Evolutionary conservation across 2,329 filamentous ascomycete genomes (phyloP), one percentile per base, ranked within the genome.

Genomic region (Rachicladosporium sp.): DNA sequence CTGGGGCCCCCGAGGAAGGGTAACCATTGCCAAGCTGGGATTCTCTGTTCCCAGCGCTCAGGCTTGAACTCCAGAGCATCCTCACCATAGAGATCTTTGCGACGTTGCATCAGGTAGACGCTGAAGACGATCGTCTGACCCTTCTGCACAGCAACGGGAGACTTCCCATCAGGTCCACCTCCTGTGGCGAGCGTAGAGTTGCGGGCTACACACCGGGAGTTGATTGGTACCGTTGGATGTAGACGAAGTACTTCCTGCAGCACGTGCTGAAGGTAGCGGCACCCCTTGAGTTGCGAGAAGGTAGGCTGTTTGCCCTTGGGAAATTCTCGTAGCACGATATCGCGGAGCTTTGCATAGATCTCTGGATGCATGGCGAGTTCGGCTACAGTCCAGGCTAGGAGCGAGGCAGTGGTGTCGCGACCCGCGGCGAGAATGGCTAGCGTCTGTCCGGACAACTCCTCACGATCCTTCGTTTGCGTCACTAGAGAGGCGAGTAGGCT

Each of bases 171-270:
- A 23, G 64, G 51, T 8, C 72, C 63, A 48, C 71, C 65, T 42
- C 69, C 63, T 27, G 64, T 53, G 23, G 73, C 73, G 0, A 76
- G 58, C 2, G 66, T 57, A 3, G 70, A 72, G 51, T 74, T 67
- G 27, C 57, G 56, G 7, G 61, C 55, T 2, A 71, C 69, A 19
- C 54, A 49, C 41, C 74, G 66, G n/a, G 58, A 59, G 53, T 78
- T 77, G 27, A 63, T 48, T 4, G 73, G 71, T 8, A 76, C 70
- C n/a, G 69, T 61, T 4, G 73, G 71, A 47, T 71, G 67, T 3
- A 73, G 53, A 9, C 72, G 70, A 4, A 77, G 64, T 2, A 69
- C 63, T 40, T 56, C 85, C 61, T 82, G 80, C 52, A 91, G 69
- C 41, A 82, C 68, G 53, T 80, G 68, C 59, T 78, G 55, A 0